Evolutionary conservation across 176 grass and related monocot genomes (phyloP).

Genomic region (Eleusine coracana): DNA sequence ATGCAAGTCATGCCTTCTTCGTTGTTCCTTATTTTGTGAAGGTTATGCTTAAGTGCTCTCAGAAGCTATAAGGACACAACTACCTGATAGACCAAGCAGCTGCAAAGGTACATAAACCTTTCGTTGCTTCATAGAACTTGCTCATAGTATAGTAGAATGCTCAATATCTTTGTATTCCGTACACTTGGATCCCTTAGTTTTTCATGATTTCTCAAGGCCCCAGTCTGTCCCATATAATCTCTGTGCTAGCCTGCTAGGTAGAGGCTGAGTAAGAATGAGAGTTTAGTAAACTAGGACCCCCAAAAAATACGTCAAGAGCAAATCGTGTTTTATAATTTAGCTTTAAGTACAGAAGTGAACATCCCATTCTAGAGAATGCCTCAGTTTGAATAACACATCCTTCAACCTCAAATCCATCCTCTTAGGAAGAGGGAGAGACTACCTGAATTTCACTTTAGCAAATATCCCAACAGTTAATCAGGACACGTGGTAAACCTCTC

Average conservation of each 20-base stretch:
- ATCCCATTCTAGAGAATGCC: neutral
- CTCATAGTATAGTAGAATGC: conserved; percentile 4
- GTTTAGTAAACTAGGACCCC: neutral
- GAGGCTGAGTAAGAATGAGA: neutral
- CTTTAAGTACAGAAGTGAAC: conserved; percentile 2
- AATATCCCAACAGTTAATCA: neutral
- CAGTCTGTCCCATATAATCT: neutral
- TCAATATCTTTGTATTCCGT: neutral
- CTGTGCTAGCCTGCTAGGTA: neutral
- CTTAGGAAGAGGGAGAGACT: neutral
- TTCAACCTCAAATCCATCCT: conserved; percentile 21
- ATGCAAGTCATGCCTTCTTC: conserved; percentile 68
- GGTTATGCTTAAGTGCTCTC: conserved; percentile 22
- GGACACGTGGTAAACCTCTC: neutral
- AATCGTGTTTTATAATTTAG: neutral
- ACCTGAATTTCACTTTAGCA: neutral
- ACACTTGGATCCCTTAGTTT: neutral
- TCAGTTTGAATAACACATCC: neutral
- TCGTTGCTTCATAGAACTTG: conserved; percentile 15
- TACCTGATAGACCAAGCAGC: conserved; percentile 24
- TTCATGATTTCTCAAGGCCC: neutral
- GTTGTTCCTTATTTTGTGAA: conserved; percentile 52
- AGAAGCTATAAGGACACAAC: conserved; percentile 35
- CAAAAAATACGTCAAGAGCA: neutral
- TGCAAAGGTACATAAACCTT: conserved; percentile 32